Percentiles rank a stretch among this genome's conserved stretches.
Conservation (phyloP, 208 protist species). For the Trypanosoma congolense region DNA sequence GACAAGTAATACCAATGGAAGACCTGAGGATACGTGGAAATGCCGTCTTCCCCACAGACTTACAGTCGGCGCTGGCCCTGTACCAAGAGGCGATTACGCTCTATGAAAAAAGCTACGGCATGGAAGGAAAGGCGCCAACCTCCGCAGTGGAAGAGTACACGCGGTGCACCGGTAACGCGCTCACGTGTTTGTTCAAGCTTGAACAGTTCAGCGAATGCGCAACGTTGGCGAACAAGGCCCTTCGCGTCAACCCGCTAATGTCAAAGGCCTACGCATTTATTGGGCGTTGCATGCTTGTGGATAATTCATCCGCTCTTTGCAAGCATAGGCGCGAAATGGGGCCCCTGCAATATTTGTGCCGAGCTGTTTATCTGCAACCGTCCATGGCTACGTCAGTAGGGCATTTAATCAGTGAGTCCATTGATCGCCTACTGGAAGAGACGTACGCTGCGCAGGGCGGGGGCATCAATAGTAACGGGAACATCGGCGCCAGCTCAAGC, state of each 20-base stretch:
- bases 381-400: conserved; percentile 34
- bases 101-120: conserved; percentile 27
- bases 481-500: no score
- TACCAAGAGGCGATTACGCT: conserved; percentile 55
- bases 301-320: conserved; percentile 12
- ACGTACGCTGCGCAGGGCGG: background rate
- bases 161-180: conserved; percentile 75
- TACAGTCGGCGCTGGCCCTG: conserved; percentile 33
- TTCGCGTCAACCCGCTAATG: conserved; percentile 57
- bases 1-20: conserved; percentile 37
- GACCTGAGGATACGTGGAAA: conserved; percentile 66
- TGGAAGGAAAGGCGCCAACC: background rate
- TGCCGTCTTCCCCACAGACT: conserved; percentile 43
- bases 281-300: conserved; percentile 42
- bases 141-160: conserved; percentile 58
- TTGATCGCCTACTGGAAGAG: conserved; percentile 23
- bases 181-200: conserved; percentile 74
- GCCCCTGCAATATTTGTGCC: conserved; percentile 61
- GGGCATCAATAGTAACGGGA: no score
- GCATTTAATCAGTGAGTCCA: conserved; percentile 16
- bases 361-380: conserved; percentile 67
- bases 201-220: conserved; percentile 36
- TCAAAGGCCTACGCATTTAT: conserved; percentile 83
- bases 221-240: conserved; percentile 35
- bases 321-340: background rate